phyloP scores from a whole-genome alignment of 2,329 filamentous ascomycete species.

The Sarocladium kiliense region DNA sequence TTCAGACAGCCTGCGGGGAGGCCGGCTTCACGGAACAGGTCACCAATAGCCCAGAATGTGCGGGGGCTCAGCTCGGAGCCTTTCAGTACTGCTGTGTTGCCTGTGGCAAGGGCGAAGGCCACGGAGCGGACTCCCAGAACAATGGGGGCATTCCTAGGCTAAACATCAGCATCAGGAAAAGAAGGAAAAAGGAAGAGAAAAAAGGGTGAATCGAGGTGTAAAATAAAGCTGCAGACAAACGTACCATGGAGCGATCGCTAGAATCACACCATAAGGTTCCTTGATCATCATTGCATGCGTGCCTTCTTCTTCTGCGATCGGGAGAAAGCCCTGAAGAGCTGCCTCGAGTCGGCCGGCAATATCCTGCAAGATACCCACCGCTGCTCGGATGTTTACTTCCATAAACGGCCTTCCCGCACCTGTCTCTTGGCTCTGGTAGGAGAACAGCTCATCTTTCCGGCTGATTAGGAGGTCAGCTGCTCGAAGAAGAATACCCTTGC shows the following conservation, averaged over 20 bases:
- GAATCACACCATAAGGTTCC: conserved; percentile 23
- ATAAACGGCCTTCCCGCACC: conserved; percentile 17
- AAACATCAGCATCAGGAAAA: no score
- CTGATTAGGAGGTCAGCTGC: conserved; percentile 53
- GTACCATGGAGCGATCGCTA: conserved; percentile 25
- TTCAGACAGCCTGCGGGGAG: conserved; percentile 36
- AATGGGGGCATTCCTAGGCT: conserved; percentile 23
- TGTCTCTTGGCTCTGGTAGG: conserved; percentile 44
- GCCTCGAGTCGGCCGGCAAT: conserved; percentile 27
- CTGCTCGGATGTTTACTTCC: conserved; percentile 23
- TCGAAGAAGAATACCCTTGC: conserved; percentile 57
- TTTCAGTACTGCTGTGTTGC: conserved; percentile 24
- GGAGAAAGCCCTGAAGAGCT: conserved; percentile 21
- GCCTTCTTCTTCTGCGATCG: conserved; percentile 16
- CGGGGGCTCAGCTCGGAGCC: conserved; percentile 27
- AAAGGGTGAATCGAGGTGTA: no score
- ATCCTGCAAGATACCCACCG: conserved; percentile 26
- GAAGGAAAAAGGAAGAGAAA: no score
- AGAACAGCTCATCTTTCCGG: conserved; percentile 47
- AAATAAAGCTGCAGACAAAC: no score
- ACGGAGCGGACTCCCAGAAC: conserved; percentile 18
- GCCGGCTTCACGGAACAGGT: conserved; percentile 33
- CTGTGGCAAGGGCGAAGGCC: conserved; percentile 15
- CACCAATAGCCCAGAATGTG: conserved; percentile 25
- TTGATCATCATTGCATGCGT: conserved; percentile 51